These are phyloP conservation scores for Hyphodiscus hymeniophilus DNA, from an alignment of 495 filamentous ascomycete genomes.

Conservation along the genomic window DNA sequence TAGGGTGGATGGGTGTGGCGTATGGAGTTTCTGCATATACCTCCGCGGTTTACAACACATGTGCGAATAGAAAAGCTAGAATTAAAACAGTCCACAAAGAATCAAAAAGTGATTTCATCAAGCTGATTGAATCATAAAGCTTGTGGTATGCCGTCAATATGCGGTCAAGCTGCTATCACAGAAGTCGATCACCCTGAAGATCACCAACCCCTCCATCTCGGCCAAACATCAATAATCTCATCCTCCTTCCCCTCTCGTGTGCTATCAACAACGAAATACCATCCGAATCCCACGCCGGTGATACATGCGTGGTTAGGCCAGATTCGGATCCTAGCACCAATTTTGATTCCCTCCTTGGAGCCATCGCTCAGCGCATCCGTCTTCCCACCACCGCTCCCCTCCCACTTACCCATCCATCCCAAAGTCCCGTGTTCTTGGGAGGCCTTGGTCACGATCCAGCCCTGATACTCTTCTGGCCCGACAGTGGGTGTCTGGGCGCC, in stretches of 20 bases:
- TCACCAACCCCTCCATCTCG: conserved; percentile 51
- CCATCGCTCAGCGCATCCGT: conserved; percentile 15
- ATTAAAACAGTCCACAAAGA: no score
- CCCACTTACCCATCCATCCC: conserved; percentile 28
- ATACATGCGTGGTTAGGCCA: conserved; percentile 88
- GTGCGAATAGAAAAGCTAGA: no score
- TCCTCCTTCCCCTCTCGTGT: conserved; percentile 37
- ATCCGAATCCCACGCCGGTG: conserved; percentile 61
- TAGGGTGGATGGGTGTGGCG: background rate
- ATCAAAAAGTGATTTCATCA: no score
- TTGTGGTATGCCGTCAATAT: no score
- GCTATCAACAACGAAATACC: conserved; percentile 71
- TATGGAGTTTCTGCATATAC: conserved; percentile 10
- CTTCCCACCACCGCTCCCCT: conserved; percentile 24
- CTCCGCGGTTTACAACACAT: background rate
- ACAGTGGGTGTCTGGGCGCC: conserved; percentile 4
- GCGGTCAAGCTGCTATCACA: no score
- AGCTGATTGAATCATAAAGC: no score
- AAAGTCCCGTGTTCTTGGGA: conserved; percentile 64
- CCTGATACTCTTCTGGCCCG: conserved; percentile 35
- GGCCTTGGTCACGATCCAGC: conserved; percentile 54
- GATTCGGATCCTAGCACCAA: conserved; percentile 57
- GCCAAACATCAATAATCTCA: conserved; percentile 64
- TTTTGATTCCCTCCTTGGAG: conserved; percentile 31
- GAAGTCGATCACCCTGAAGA: no score